A percentile compares a stretch with the other conserved stretches of the same genome.
Conservation (phyloP, 805 yeast genomes). For the Monosporozyma servazzii region DNA sequence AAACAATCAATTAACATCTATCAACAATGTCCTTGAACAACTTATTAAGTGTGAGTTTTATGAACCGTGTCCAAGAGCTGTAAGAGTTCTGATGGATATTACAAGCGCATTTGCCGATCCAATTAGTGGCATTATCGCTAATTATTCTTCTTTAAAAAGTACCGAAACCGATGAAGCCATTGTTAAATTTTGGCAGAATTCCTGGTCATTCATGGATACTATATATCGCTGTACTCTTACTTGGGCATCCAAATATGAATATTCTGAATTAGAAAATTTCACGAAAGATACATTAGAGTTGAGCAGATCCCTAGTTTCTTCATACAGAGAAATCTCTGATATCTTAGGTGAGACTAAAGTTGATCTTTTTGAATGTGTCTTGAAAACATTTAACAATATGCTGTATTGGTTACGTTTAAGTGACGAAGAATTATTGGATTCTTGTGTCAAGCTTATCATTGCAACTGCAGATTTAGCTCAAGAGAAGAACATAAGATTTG, state of each 20-base stretch:
- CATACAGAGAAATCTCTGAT: conserved; percentile 44
- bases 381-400: conserved; percentile 58
- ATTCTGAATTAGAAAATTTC: conserved; percentile 58
- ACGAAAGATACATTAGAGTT: conserved; percentile 81
- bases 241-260: conserved; percentile 65
- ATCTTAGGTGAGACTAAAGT: conserved; percentile 28
- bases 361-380: conserved; percentile 42
- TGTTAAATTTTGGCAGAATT: conserved; percentile 51
- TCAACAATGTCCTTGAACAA: conserved; percentile 37
- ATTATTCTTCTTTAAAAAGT: conserved; percentile 19
- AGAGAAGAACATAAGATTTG: conserved; percentile 43
- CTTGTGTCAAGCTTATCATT: conserved; percentile 65
- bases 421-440: conserved; percentile 53
- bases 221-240: conserved; percentile 55
- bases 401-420: conserved; percentile 77
- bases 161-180: conserved; percentile 21
- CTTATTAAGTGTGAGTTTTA: conserved; percentile 42
- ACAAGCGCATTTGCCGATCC: conserved; percentile 56
- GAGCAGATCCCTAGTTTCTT: conserved; percentile 57
- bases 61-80: conserved; percentile 70
- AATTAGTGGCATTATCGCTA: conserved; percentile 44
- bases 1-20: conserved; percentile 39
- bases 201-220: conserved; percentile 67
- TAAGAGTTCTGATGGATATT: conserved; percentile 68
- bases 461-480: conserved; percentile 56